Percentiles rank a stretch among this genome's conserved stretches.
Evolutionary conservation across 2,329 filamentous ascomycete genomes (phyloP).

Genomic region (Claviceps digitariae): DNA sequence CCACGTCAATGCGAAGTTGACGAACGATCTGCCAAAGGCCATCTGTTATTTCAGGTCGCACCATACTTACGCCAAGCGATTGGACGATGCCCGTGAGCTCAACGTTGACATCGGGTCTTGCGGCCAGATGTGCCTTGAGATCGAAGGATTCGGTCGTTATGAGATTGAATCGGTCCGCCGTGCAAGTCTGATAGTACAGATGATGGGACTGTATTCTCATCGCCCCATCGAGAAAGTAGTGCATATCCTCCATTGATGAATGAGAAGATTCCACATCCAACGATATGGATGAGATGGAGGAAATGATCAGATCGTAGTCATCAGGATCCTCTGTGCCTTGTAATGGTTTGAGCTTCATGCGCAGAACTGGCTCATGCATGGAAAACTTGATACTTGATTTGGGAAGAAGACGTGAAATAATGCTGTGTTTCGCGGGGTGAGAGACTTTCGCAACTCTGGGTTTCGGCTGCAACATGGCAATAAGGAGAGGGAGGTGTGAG

Average conservation of each 20-base stretch:
- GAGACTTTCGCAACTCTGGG: slow-evolving; percentile 20
- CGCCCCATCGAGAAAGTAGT: slow-evolving; percentile 75
- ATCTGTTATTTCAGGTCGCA: slow-evolving; percentile 83
- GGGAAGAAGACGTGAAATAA: slow-evolving; percentile 82
- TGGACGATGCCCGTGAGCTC: slow-evolving; percentile 67
- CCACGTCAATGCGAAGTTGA: slow-evolving; percentile 60
- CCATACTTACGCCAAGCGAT: slow-evolving; percentile 78
- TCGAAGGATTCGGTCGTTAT: slow-evolving; percentile 81
- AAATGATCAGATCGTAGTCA: slow-evolving; percentile 91
- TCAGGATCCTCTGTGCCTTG: slow-evolving; percentile 50
- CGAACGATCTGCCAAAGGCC: slow-evolving; percentile 83
- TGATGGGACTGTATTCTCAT: slow-evolving; percentile 75
- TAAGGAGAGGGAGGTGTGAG: slow-evolving; percentile 72
- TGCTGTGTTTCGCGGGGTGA: slow-evolving; percentile 42
- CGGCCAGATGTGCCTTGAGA: slow-evolving; percentile 70
- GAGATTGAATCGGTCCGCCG: slow-evolving; percentile 71
- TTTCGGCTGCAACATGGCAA: slow-evolving; percentile 57
- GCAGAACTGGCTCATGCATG: slow-evolving; percentile 87
- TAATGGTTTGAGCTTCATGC: slow-evolving; percentile 75
- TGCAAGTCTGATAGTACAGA: slow-evolving; percentile 86
- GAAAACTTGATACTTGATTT: slow-evolving; percentile 93
- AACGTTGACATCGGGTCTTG: slow-evolving; percentile 74
- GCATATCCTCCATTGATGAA: slow-evolving; percentile 65
- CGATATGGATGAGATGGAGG: slow-evolving; percentile 84
- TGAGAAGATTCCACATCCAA: slow-evolving; percentile 94